A percentile compares a stretch with the other conserved stretches of the same genome.
Conservation (phyloP, 192 early-diverging fungal species). For the Coemansia reversa region DNA sequence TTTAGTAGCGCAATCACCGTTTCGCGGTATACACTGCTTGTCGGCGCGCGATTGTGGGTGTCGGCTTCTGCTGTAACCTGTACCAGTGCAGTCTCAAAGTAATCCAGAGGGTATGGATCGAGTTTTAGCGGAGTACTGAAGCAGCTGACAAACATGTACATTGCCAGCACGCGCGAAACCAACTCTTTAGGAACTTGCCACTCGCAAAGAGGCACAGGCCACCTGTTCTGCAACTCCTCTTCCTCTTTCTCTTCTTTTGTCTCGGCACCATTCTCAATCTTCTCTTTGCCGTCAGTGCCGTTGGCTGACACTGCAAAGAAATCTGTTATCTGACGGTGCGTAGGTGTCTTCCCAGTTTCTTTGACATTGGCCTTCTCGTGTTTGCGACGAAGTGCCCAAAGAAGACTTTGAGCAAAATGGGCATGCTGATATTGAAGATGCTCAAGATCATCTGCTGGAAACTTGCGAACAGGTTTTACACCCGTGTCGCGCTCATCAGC, state of each 20-base stretch:
- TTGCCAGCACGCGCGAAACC: slow-evolving; percentile 31
- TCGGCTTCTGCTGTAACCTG: slow-evolving; percentile 7
- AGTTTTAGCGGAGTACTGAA: slow-evolving; percentile 65
- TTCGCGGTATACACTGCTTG: slow-evolving; percentile 39
- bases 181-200: slow-evolving; percentile 36
- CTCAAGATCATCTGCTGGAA: slow-evolving; percentile 85
- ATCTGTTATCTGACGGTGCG: slow-evolving; percentile 33
- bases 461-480: slow-evolving; percentile 57
- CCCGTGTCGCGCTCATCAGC: slow-evolving; percentile 31
- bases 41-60: background rate
- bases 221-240: slow-evolving; percentile 15
- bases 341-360: slow-evolving; percentile 17
- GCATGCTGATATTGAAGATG: slow-evolving; percentile 56
- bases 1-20: slow-evolving; percentile 43
- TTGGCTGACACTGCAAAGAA: slow-evolving; percentile 16
- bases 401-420: slow-evolving; percentile 23
- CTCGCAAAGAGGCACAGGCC: slow-evolving; percentile 37
- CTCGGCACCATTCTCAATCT: background rate
- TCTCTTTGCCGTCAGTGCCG: background rate
- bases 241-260: slow-evolving; percentile 18
- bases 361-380: slow-evolving; percentile 9
- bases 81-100: slow-evolving; percentile 70
- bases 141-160: slow-evolving; percentile 49
- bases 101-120: slow-evolving; percentile 72
- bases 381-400: slow-evolving; percentile 29